phyloP scores from a whole-genome alignment of 2,329 filamentous ascomycete species.

The Teratosphaeria gauchensis region DNA sequence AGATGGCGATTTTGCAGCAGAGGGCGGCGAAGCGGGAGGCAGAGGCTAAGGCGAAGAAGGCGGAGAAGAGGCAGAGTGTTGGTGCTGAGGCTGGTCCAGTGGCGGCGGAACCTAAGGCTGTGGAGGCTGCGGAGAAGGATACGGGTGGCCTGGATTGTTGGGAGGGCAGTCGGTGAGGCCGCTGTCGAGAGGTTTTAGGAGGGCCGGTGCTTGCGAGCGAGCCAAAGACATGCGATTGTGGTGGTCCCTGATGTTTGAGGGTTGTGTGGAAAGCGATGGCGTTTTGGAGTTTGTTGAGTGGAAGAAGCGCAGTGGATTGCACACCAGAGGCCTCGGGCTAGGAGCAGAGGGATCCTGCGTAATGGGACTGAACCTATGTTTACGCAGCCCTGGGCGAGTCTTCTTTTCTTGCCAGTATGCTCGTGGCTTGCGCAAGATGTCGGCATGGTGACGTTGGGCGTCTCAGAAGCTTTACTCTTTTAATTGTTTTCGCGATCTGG shows the following conservation, averaged over 20 bases:
- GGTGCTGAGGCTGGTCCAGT: not conserved
- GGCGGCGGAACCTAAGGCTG: not conserved
- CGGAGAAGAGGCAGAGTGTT: conserved; percentile 7
- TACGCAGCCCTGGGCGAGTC: not conserved
- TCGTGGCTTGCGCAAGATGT: not conserved
- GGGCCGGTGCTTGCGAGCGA: not conserved
- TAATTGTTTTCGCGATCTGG: too few species aligned
- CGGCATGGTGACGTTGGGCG: too few species aligned
- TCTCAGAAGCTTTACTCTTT: too few species aligned
- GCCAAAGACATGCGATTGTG: too few species aligned
- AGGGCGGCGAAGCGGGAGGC: conserved; percentile 16
- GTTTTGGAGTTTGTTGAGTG: not conserved
- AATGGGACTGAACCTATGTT: not conserved
- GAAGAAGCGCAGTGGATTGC: not conserved
- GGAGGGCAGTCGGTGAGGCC: not conserved
- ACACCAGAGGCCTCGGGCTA: not conserved
- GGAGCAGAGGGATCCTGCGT: not conserved
- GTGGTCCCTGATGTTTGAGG: not conserved
- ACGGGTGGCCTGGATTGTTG: not conserved
- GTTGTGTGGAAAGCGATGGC: not conserved
- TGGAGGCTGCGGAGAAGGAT: not conserved
- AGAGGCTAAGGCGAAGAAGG: conserved; percentile 17
- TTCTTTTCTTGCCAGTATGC: not conserved
- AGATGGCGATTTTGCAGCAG: conserved; percentile 22
- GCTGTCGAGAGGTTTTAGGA: not conserved